Conservation (phyloP, 139 green algal species). For the Limnomonas spitsbergensis region DNA sequence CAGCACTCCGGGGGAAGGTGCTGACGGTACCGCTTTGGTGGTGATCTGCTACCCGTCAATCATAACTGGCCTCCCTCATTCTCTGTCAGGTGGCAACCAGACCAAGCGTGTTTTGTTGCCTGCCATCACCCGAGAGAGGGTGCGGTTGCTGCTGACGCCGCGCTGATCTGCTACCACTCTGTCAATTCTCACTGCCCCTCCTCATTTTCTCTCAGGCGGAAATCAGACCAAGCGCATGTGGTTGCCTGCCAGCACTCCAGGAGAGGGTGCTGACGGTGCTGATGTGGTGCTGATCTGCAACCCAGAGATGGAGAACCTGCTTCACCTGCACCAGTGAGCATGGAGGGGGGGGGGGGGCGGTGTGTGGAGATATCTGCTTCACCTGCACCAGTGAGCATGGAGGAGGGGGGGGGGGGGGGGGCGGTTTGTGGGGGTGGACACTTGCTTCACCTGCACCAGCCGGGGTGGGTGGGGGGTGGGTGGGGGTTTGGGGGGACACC, state of each 20-base stretch:
- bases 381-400: slow-evolving; percentile 56
- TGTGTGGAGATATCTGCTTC: slow-evolving; percentile 38
- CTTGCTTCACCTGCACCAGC: slow-evolving; percentile 67
- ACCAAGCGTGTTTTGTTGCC: too few species aligned
- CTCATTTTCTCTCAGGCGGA: too few species aligned
- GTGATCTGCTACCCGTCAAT: too few species aligned
- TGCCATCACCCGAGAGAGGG: too few species aligned
- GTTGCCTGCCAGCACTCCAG: slow-evolving; percentile 57
- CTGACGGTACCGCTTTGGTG: too few species aligned
- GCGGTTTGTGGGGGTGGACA: not conserved
- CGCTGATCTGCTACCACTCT: too few species aligned
- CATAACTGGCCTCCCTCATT: too few species aligned
- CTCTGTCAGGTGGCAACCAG: too few species aligned
- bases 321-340: slow-evolving; percentile 62
- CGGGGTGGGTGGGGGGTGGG: slow-evolving; percentile 2
- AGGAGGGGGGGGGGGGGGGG: not conserved
- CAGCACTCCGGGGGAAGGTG: too few species aligned
- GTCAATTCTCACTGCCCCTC: too few species aligned
- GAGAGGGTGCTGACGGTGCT: slow-evolving; percentile 60
- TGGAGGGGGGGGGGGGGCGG: not conserved
- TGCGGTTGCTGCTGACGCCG: too few species aligned
- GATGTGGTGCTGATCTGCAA: slow-evolving; percentile 60
- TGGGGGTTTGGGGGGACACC: too few species aligned
- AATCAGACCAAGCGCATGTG: slow-evolving; percentile 70
- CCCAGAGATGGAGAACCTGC: slow-evolving; percentile 51